phyloP scores from a whole-genome alignment of 805 yeast genomes.

The Wickerhamomyces queroliae region DNA sequence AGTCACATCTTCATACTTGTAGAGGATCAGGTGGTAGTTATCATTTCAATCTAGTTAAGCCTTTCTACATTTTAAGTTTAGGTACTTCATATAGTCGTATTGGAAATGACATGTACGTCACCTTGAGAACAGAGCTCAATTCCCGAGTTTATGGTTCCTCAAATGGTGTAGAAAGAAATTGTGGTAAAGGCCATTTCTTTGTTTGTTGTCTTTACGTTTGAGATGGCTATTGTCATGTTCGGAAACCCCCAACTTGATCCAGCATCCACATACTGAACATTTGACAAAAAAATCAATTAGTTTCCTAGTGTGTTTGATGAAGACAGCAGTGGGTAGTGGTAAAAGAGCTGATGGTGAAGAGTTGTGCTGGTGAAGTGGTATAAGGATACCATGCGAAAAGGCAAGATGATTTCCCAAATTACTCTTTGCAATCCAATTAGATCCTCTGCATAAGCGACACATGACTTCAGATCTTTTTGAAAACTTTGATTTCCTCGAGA shows the following conservation, averaged over 20 bases:
- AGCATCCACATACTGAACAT: constrained; percentile 15
- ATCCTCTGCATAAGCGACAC: constrained; percentile 23
- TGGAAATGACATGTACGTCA: too few relatives aligned
- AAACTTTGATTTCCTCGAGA: not conserved
- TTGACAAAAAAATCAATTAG: constrained; percentile 9
- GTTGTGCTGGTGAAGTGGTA: constrained; percentile 2
- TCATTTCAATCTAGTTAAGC: not conserved
- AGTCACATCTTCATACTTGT: too few relatives aligned
- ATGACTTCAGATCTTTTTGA: constrained; percentile 8
- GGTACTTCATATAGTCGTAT: too few relatives aligned
- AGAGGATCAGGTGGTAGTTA: too few relatives aligned
- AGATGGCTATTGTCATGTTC: not conserved
- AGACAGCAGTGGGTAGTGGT: constrained; percentile 14
- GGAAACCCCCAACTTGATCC: constrained; percentile 17
- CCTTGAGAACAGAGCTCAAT: too few relatives aligned
- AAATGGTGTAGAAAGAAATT: constrained; percentile 18
- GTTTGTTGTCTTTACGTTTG: not conserved
- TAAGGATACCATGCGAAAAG: constrained; percentile 20
- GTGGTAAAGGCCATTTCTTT: constrained; percentile 15
- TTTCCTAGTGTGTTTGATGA: constrained; percentile 5
- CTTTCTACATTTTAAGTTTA: too few relatives aligned
- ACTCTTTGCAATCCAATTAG: constrained; percentile 16
- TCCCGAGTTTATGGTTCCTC: constrained; percentile 11
- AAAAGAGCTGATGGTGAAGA: constrained; percentile 3
- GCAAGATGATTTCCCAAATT: constrained; percentile 15